Percentiles rank a stretch among this genome's conserved stretches.
phyloP scores from a whole-genome alignment of 495 filamentous ascomycete species.

The Tuber borchii region DNA sequence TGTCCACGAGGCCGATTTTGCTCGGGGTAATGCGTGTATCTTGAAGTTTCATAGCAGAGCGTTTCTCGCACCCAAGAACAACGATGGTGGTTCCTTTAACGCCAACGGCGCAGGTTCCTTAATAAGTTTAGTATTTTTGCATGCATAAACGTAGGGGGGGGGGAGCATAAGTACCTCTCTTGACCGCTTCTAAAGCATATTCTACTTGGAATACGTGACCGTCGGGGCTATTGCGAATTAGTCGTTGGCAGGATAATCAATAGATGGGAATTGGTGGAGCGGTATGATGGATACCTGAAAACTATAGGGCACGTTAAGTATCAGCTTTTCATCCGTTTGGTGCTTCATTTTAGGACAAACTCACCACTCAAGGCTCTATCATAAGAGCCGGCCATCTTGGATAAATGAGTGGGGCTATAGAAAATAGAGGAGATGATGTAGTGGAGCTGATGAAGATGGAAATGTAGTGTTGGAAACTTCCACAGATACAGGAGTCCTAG shows the following conservation, averaged over 20 bases:
- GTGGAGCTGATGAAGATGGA: constrained; percentile 12
- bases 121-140: constrained; percentile 9
- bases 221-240: constrained; percentile 67
- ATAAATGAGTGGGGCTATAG: constrained; percentile 16
- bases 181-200: constrained; percentile 97
- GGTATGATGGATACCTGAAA: constrained; percentile 54
- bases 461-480: constrained; percentile 8
- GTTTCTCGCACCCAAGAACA: constrained; percentile 95
- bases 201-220: constrained; percentile 99
- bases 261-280: constrained; percentile 39
- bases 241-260: constrained; percentile 13
- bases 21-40: constrained; percentile 98
- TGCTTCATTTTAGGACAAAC: constrained; percentile 41
- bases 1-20: constrained; percentile 91
- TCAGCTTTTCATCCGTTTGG: constrained; percentile 21
- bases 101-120: constrained; percentile 94
- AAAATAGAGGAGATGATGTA: constrained; percentile 17
- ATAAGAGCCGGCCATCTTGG: constrained; percentile 73
- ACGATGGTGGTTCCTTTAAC: constrained; percentile 94
- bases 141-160: constrained; percentile 1
- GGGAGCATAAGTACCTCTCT: constrained; percentile 62
- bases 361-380: constrained; percentile 91
- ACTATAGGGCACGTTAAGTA: constrained; percentile 51
- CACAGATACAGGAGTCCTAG: neutral
- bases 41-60: constrained; percentile 97